Percentiles rank a stretch among this genome's conserved stretches.
Conservation (phyloP, 495 filamentous ascomycete species). For the Viridothelium virens region DNA sequence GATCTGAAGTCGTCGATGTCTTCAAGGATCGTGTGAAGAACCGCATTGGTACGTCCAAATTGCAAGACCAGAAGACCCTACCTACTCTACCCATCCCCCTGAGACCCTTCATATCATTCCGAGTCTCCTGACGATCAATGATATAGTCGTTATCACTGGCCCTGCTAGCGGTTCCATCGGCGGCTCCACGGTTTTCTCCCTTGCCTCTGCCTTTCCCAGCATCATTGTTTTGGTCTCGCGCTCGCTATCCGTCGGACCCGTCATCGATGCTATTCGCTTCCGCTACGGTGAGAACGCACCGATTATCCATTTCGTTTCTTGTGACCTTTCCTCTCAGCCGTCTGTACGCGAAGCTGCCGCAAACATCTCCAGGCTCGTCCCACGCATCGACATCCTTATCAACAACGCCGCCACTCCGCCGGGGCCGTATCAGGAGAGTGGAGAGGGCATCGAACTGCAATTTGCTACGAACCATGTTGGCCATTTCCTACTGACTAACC, state of each 20-base stretch:
- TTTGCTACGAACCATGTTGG: slow-evolving; percentile 31
- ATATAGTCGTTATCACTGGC: slow-evolving; percentile 34
- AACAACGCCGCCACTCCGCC: slow-evolving; percentile 43
- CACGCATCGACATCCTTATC: slow-evolving; percentile 40
- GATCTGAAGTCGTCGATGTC: slow-evolving; percentile 25
- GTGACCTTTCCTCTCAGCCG: slow-evolving; percentile 45
- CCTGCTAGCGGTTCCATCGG: background rate
- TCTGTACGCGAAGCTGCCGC: slow-evolving; percentile 40
- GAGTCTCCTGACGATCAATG: background rate
- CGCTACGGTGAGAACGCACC: background rate
- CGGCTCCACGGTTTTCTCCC: background rate
- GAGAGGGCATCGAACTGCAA: slow-evolving; percentile 36
- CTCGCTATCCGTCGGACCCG: background rate
- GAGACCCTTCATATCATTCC: background rate
- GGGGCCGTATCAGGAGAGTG: slow-evolving; percentile 27
- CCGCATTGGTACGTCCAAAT: slow-evolving; percentile 7
- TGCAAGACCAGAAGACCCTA: background rate
- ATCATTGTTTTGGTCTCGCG: background rate
- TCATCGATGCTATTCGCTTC: slow-evolving; percentile 10
- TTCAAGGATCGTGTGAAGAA: slow-evolving; percentile 24
- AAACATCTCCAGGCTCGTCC: slow-evolving; percentile 34
- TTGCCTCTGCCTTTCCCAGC: slow-evolving; percentile 1
- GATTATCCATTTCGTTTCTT: slow-evolving; percentile 33
- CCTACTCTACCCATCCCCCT: background rate
- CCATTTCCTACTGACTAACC: slow-evolving; percentile 30